Percentiles rank a stretch among this genome's conserved stretches.
These are phyloP conservation scores for Hippophae rhamnoides DNA, from an alignment of 306 rosid species.

Conservation along the genomic window DNA sequence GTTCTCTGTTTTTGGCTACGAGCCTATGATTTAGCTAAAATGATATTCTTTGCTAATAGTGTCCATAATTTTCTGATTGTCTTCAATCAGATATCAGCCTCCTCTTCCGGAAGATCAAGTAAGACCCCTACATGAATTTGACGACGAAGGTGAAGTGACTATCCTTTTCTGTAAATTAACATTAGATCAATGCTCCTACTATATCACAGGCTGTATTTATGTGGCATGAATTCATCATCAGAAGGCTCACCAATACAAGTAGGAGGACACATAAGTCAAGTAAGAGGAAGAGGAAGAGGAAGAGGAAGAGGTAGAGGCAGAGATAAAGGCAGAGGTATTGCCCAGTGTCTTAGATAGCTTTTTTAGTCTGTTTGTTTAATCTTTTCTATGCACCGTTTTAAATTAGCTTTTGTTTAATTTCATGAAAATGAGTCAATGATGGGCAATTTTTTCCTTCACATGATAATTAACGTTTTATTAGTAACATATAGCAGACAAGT, in stretches of 20 bases:
- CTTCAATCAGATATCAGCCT: conserved; percentile 53
- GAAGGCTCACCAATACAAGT: conserved; percentile 64
- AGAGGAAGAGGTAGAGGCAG: conserved; percentile 62
- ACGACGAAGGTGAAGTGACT: conserved; percentile 47
- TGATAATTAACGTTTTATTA: not conserved
- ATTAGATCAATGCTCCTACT: conserved; percentile 1
- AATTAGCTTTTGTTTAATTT: not conserved
- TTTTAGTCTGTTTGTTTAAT: not conserved
- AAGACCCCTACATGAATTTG: conserved; percentile 64
- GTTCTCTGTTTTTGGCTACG: not conserved
- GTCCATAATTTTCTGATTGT: conserved; percentile 10
- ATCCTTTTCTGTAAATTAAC: not conserved
- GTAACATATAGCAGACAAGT: not conserved
- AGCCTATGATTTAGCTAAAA: not conserved
- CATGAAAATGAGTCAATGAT: not conserved
- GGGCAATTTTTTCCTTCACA: not conserved
- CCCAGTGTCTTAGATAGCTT: conserved; percentile 8
- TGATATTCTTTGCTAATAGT: not conserved
- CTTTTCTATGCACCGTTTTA: not conserved
- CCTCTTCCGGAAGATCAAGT: conserved; percentile 82
- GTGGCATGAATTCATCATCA: conserved; percentile 24
- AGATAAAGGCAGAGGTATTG: conserved; percentile 54
- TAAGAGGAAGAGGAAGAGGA: conserved; percentile 31
- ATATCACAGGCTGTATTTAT: conserved; percentile 1
- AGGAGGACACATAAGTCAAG: conserved; percentile 27